These are phyloP conservation scores for Hypoxylon crocopeplum DNA, from an alignment of 495 filamentous ascomycete species.

Conservation along the genomic window DNA sequence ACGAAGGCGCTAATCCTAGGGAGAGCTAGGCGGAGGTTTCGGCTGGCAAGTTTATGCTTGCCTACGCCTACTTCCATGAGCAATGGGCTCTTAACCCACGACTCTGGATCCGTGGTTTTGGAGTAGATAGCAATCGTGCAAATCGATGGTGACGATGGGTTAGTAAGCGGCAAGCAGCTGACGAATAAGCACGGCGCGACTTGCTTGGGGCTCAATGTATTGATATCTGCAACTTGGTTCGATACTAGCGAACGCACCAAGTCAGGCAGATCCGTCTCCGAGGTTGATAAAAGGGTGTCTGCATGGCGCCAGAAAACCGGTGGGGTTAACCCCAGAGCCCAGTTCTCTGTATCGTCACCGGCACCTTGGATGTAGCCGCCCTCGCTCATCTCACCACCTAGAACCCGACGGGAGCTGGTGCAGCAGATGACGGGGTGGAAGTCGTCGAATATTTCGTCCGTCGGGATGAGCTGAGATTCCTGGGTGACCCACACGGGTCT, in stretches of 20 bases:
- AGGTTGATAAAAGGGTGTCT: conserved; percentile 58
- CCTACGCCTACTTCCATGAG: conserved; percentile 69
- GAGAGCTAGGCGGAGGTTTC: conserved; percentile 73
- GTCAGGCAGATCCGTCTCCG: conserved; percentile 69
- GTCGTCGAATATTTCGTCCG: conserved; percentile 50
- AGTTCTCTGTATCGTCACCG: conserved; percentile 90
- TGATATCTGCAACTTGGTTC: conserved; percentile 14
- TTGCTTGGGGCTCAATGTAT: conserved; percentile 40
- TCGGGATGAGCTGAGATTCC: conserved; percentile 50
- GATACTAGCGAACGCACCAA: conserved; percentile 65
- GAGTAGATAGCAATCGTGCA: conserved; percentile 44
- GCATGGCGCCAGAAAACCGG: conserved; percentile 77
- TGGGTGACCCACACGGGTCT: conserved; percentile 67
- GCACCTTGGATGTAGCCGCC: conserved; percentile 93
- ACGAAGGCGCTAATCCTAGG: conserved; percentile 61
- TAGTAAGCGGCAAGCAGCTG: conserved; percentile 30
- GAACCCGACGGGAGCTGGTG: conserved; percentile 74
- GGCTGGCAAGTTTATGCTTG: conserved; percentile 73
- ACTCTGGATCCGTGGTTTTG: conserved; percentile 39
- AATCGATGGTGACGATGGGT: conserved; percentile 11
- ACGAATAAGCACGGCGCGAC: conserved; percentile 46
- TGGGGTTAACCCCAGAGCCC: conserved; percentile 81
- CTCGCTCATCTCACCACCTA: conserved; percentile 67
- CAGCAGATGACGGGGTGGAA: conserved; percentile 79
- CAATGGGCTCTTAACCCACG: conserved; percentile 44